These are phyloP conservation scores for Saccharomyces hybrid DNA, from an alignment of 1,139 yeast species.

Conservation along the genomic window DNA sequence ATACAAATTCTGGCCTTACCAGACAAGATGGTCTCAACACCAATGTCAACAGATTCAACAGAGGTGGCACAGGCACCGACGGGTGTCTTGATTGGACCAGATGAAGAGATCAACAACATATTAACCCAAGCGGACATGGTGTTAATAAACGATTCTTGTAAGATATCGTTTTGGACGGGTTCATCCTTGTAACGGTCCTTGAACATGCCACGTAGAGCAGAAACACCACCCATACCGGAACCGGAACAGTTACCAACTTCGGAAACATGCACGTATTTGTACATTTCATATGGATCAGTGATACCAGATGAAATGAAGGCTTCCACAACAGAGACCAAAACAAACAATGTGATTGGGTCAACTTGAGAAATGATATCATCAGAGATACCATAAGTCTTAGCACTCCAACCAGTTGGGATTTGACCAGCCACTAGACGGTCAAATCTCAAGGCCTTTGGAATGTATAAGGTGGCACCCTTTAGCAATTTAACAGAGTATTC, in stretches of 20 bases:
- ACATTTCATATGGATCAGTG: constrained; percentile 97
- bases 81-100: constrained; percentile 98
- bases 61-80: constrained; percentile 99
- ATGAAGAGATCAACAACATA: constrained; percentile 92
- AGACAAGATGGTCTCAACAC: constrained; percentile 83
- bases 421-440: constrained; percentile 98
- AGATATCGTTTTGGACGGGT: constrained; percentile 93
- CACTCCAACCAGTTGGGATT: constrained; percentile 98
- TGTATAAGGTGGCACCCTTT: constrained; percentile 84
- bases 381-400: constrained; percentile 86
- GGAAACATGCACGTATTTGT: constrained; percentile 94
- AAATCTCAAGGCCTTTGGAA: constrained; percentile 93
- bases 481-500: constrained; percentile 85
- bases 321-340: constrained; percentile 89
- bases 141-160: constrained; percentile 96
- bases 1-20: constrained; percentile 94
- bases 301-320: constrained; percentile 91
- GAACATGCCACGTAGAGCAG: constrained; percentile 96
- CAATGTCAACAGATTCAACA: constrained; percentile 91
- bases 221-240: constrained; percentile 99
- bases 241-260: constrained; percentile 99
- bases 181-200: constrained; percentile 84
- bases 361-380: constrained; percentile 92
- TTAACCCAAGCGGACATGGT: constrained; percentile 99
- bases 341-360: constrained; percentile 89